Percentiles rank a stretch among this genome's conserved stretches.
phyloP scores from a whole-genome alignment of 345 rosid genomes.

The Microthlaspi erraticum region DNA sequence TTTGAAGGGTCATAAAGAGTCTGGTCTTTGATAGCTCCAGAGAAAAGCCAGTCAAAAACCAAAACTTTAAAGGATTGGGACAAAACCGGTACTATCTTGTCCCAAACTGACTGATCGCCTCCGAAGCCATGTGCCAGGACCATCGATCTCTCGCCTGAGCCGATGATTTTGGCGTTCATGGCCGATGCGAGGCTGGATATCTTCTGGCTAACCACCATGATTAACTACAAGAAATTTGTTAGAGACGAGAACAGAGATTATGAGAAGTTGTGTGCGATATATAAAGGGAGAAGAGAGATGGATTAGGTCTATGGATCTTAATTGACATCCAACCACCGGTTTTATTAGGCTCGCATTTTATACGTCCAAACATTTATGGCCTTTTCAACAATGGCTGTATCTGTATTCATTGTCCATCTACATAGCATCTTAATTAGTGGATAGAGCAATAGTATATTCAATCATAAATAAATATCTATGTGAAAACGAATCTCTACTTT shows the following conservation, averaged over 20 bases:
- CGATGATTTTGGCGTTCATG: slow-evolving; percentile 69
- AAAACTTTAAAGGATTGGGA: slow-evolving; percentile 54
- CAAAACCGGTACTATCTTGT: slow-evolving; percentile 59
- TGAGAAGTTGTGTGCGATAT: slow-evolving; percentile 31
- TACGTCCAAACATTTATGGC: slow-evolving; percentile 43
- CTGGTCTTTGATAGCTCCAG: slow-evolving; percentile 66
- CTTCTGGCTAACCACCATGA: slow-evolving; percentile 51
- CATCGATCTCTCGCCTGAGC: slow-evolving; percentile 52
- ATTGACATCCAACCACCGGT: slow-evolving; percentile 46
- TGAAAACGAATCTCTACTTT: slow-evolving; percentile 34
- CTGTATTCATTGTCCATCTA: slow-evolving; percentile 38
- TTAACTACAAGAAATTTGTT: slow-evolving; percentile 17
- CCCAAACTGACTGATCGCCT: slow-evolving; percentile 69
- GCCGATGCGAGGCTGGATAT: slow-evolving; percentile 47
- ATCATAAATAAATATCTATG: slow-evolving; percentile 16
- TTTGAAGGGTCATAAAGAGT: slow-evolving; percentile 59
- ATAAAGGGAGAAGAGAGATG: slow-evolving; percentile 29
- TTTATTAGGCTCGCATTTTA: slow-evolving; percentile 48
- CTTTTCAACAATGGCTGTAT: slow-evolving; percentile 44
- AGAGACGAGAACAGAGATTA: slow-evolving; percentile 17
- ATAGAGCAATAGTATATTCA: not conserved
- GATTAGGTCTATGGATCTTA: slow-evolving; percentile 40
- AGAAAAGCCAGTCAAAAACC: slow-evolving; percentile 78
- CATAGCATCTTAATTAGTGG: slow-evolving; percentile 28
- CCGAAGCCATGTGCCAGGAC: slow-evolving; percentile 81